Evolutionary conservation across 169 alveolate genomes (phyloP), one percentile per base, ranked within the genome.

Genomic region (Cyclospora cayetanensis): DNA sequence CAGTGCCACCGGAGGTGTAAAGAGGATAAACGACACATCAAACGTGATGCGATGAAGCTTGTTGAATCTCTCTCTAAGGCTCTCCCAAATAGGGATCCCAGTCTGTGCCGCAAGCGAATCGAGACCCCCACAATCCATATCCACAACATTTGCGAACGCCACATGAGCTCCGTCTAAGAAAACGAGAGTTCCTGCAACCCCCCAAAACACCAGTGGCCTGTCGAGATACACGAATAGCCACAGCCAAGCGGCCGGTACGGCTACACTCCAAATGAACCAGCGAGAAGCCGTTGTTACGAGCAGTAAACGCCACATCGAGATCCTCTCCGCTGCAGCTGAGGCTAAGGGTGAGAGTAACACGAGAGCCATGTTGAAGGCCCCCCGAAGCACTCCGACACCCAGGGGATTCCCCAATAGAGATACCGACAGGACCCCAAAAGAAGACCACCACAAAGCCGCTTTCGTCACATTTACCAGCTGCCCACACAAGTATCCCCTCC

Each of bases 381-480:
- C 87, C 27, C 96, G 88, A 4, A 95, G 66, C 20, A 66, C n/a
- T 7, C 95, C 83, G n/a, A 95, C 76, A 15, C 89, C 89, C 1
- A 90, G 35, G 34, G 88, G 50, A 35, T 31, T 11, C 31, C 86
- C 92, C 41, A n/a, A 46, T 1, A 87, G 29, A 0, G 93, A 43
- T 1, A 70, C 53, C 25, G 95, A 27, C 72, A 94, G 31, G 4
- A 93, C 88, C 0, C 96, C 96, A 39, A 94, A 55, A 55, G 94
- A 89, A 68, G 94, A 90, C 97, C 97, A 95, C 96, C 97, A 95
- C 31, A 94, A 70, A 25, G 97, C 95, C 18, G 94, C 90, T 89
- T 93, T 95, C 90, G 91, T 50, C 52, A 93, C 96, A 52, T 94
- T 95, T n/a, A 95, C 92, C 22, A 95, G 82, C 92, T 95, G 97